Evolutionary conservation across 345 rosid species (phyloP), one percentile per base, ranked within the genome.

Genomic region (Ricinus communis): DNA sequence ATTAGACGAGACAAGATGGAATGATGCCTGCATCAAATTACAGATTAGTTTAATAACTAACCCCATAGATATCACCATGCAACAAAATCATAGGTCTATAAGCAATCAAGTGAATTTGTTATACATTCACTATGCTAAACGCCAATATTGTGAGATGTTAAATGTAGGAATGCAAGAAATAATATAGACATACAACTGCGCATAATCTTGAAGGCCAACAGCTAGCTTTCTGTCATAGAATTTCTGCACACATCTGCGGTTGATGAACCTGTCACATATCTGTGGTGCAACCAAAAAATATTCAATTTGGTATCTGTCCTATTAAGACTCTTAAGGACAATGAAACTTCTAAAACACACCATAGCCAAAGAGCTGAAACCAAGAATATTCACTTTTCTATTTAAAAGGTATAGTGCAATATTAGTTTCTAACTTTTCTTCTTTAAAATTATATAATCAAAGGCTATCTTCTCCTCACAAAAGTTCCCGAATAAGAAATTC

Each of bases 181-280:
- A 51, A 62, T 21, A 27, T 14, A 58, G 62, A 73, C 85, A 53
- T 79, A 82, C 85, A 70, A 28, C 71, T 73, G 70, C 9, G 82
- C 82, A 74, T 73, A 82, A 79, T 74, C 78, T 73, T 66, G 73
- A 3, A 82, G 80, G 59, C 85, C 85, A 62, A 64, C 8, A 33
- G 69, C 27, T 45, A 82, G 66, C 27, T 50, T 77, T 71, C 50
- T 76, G 62, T 67, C 69, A 73, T 82, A 82, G 11, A 76, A 45
- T 55, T 70, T 78, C 68, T 82, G 85, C 7, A 46, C 51, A 58
- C 64, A 64, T 55, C 68, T 73, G 47, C 85, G 82, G 62, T 67
- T 71, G 41, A 82, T 70, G 61, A 76, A 82, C 76, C 85, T 82
- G 69, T 82, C 85, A 63, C 82, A 72, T 18, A 82, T 58, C 82